Evolutionary conservation across 805 yeast species (phyloP).

Genomic region (Wickerhamiella kurtzmanii): DNA sequence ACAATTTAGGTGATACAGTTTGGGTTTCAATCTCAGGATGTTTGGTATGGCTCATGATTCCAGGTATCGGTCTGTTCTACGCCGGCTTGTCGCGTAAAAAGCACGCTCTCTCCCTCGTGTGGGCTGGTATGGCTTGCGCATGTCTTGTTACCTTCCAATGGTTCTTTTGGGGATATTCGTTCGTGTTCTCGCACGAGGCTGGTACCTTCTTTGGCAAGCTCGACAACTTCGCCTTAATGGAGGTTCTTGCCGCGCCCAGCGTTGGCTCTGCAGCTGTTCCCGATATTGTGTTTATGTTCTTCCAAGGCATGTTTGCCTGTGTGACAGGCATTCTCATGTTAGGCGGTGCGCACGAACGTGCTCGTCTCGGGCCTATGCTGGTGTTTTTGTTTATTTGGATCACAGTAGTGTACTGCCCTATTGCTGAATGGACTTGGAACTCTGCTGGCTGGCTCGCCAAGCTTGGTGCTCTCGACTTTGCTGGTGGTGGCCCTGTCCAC

Average conservation of each 20-base stretch:
- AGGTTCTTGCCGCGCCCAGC: constrained; percentile 71
- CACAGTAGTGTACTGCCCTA: constrained; percentile 89
- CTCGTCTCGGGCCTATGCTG: constrained; percentile 93
- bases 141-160: constrained; percentile 82
- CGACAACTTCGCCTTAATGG: constrained; percentile 63
- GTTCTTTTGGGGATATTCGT: constrained; percentile 97
- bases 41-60: constrained; percentile 91
- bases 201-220: constrained; percentile 69
- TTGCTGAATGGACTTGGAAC: constrained; percentile 98
- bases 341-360: constrained; percentile 98
- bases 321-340: constrained; percentile 87
- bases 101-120: constrained; percentile 84
- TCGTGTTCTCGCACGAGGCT: constrained; percentile 62
- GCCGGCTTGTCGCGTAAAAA: constrained; percentile 90
- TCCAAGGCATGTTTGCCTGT: constrained; percentile 95
- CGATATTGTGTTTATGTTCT: constrained; percentile 76
- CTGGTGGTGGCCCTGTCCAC: constrained; percentile 99
- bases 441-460: constrained; percentile 75
- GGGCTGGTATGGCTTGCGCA: constrained; percentile 88
- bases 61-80: constrained; percentile 87
- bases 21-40: constrained; percentile 71
- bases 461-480: constrained; percentile 85
- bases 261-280: constrained; percentile 53
- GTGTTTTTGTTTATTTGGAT: constrained; percentile 86
- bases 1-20: constrained; percentile 53